Evolutionary conservation across 139 green algal genomes (phyloP).

Genomic region (Picochlorum costavermella): DNA sequence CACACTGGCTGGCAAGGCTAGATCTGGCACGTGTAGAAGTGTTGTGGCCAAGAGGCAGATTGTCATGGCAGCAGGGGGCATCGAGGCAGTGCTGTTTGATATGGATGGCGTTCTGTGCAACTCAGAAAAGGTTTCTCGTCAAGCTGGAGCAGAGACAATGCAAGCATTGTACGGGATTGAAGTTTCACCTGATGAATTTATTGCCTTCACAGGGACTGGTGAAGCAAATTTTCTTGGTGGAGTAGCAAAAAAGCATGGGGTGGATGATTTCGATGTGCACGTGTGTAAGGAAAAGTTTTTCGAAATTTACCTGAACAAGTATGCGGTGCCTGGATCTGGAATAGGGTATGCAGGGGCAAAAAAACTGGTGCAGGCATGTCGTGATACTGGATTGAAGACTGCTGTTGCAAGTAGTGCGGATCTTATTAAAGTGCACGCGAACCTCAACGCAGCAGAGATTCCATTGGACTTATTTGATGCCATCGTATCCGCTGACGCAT

Average conservation of each 20-base stretch:
- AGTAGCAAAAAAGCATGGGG: constrained; percentile 21
- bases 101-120: constrained; percentile 39
- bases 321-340: constrained; percentile 21
- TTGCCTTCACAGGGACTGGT: constrained; percentile 47
- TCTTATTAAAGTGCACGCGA: constrained; percentile 61
- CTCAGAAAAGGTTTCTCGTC: constrained; percentile 14
- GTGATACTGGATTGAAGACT: constrained; percentile 42
- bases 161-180: constrained; percentile 39
- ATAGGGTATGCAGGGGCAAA: constrained; percentile 41
- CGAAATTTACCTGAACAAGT: constrained; percentile 48
- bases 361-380: constrained; percentile 45
- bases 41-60: not conserved
- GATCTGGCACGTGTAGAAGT: no score
- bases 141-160: constrained; percentile 36
- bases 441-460: constrained; percentile 50
- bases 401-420: constrained; percentile 64
- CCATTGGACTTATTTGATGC: constrained; percentile 41
- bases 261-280: constrained; percentile 27
- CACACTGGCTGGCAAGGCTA: no score
- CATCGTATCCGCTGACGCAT: constrained; percentile 53
- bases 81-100: constrained; percentile 52
- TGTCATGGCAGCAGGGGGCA: not conserved
- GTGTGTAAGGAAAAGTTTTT: constrained; percentile 54
- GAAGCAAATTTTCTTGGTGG: constrained; percentile 54
- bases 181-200: constrained; percentile 49